These are phyloP conservation scores for Osmanthus fragrans DNA, from an alignment of 257 asterid genomes.

Conservation along the genomic window DNA sequence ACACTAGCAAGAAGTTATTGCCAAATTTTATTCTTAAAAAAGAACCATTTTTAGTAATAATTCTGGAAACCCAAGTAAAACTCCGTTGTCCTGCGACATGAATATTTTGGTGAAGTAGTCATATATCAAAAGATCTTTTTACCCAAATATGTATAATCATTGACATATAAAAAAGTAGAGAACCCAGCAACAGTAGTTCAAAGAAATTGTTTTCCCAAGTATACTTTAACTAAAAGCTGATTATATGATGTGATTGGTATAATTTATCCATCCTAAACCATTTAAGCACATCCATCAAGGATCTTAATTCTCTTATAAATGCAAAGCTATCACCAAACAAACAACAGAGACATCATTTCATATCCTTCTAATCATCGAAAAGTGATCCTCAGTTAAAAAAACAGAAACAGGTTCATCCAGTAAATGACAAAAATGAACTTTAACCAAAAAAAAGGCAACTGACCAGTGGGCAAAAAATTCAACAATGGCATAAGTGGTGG, in stretches of 20 bases:
- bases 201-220: neutral
- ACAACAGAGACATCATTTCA: neutral
- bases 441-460: slow-evolving; percentile 16
- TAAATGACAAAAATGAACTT: neutral
- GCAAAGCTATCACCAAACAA: neutral
- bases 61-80: neutral
- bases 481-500: slow-evolving; percentile 70
- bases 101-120: neutral
- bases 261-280: neutral
- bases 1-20: neutral
- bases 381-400: neutral
- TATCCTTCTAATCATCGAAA: neutral
- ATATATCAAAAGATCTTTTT: neutral
- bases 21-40: neutral
- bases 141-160: neutral
- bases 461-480: slow-evolving; percentile 93
- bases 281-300: neutral
- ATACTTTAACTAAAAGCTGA: neutral
- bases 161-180: neutral
- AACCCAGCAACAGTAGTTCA: neutral
- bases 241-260: neutral
- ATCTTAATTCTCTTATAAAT: neutral
- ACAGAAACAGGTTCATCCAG: neutral
- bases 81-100: neutral
- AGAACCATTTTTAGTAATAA: neutral